Conservation (phyloP, 2,329 filamentous ascomycete genomes). For the Capronia americana region DNA sequence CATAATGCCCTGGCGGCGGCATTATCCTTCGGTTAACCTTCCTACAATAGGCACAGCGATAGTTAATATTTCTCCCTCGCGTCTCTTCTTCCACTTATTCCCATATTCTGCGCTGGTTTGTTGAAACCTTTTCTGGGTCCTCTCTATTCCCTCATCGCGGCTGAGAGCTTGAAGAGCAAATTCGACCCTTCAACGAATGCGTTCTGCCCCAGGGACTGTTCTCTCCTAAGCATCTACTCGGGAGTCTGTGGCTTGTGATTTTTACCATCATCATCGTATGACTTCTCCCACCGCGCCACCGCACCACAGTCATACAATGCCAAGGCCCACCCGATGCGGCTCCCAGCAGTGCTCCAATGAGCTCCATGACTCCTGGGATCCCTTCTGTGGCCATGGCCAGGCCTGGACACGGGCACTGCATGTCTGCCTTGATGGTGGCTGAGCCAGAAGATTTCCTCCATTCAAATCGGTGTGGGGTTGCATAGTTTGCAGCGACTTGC, state of each 20-base stretch:
- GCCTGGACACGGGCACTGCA: not conserved
- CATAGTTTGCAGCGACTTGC: slow-evolving; percentile 1
- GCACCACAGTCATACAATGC: too few relatives aligned
- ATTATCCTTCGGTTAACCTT: too few relatives aligned
- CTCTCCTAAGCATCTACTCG: not conserved
- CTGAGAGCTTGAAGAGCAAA: not conserved
- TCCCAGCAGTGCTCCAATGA: not conserved
- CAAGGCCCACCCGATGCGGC: slow-evolving; percentile 3
- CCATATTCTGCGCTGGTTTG: not conserved
- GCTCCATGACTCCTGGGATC: too few relatives aligned
- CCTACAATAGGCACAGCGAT: too few relatives aligned
- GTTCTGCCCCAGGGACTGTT: not conserved
- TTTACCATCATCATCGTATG: not conserved
- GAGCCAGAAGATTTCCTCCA: not conserved
- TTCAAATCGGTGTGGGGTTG: slow-evolving; percentile 1
- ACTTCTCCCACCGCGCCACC: not conserved
- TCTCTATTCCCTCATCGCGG: not conserved
- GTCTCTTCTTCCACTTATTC: not conserved
- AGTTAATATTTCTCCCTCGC: too few relatives aligned
- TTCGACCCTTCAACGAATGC: not conserved
- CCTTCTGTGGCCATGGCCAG: not conserved
- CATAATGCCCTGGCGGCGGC: too few relatives aligned
- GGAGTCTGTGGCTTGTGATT: not conserved
- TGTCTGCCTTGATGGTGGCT: not conserved
- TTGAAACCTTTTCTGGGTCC: not conserved